Percentiles rank a stretch among this genome's conserved stretches.
These are phyloP conservation scores for Pittosporum tobira DNA, from an alignment of 129 eudicot genomes.

Conservation along the genomic window DNA sequence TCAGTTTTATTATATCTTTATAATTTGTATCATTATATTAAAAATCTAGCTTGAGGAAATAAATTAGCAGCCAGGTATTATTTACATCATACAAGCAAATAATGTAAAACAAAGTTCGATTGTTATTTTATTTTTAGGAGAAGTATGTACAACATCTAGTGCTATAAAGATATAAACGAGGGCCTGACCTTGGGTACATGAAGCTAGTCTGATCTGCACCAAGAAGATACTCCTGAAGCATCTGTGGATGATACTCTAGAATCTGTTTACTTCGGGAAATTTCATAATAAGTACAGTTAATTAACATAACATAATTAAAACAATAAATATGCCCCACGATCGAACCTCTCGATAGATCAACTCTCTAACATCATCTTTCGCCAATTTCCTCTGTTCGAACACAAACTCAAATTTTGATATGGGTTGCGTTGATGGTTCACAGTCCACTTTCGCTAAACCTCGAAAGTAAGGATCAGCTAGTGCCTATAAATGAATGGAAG, in stretches of 20 bases:
- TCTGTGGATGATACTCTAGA: constrained; percentile 63
- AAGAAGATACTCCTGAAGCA: constrained; percentile 82
- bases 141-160: too few species aligned
- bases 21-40: too few species aligned
- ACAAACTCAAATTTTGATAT: constrained; percentile 92
- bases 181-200: constrained; percentile 85
- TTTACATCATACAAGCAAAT: background rate
- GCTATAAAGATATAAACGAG: background rate
- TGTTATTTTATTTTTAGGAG: too few species aligned
- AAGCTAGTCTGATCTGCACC: constrained; percentile 94
- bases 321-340: background rate
- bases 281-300: background rate
- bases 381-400: constrained; percentile 82
- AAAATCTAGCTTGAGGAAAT: background rate
- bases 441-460: constrained; percentile 80
- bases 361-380: constrained; percentile 95
- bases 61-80: background rate
- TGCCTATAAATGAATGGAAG: constrained; percentile 40
- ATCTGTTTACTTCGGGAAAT: background rate
- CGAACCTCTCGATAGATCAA: constrained; percentile 90
- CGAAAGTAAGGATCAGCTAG: constrained; percentile 80
- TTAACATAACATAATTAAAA: constrained; percentile 3
- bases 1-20: too few species aligned
- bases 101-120: background rate
- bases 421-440: constrained; percentile 76